Conservation (phyloP, 495 filamentous ascomycete species). For the Hypomontagnella monticulosa region DNA sequence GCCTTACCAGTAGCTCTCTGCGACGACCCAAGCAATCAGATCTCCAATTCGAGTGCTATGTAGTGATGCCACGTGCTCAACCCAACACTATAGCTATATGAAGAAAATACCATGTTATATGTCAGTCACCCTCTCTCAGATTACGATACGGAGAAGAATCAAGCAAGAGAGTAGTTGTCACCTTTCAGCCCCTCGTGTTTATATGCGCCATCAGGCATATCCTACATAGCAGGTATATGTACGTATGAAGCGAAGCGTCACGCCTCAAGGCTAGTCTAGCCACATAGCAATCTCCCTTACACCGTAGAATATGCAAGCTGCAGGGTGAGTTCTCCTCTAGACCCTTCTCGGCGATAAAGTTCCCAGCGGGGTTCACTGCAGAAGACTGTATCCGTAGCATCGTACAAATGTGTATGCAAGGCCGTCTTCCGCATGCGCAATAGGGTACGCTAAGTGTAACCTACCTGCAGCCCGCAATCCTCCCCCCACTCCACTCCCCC, state of each 20-base stretch:
- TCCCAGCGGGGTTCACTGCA: slow-evolving; percentile 10
- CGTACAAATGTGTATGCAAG: slow-evolving; percentile 12
- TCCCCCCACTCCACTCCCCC: neutral
- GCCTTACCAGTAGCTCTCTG: neutral
- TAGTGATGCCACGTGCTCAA: too few species aligned
- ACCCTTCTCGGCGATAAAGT: neutral
- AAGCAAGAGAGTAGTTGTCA: too few species aligned
- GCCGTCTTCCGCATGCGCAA: slow-evolving; percentile 6
- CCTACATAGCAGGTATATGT: too few species aligned
- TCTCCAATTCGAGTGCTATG: neutral
- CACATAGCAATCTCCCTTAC: slow-evolving; percentile 11
- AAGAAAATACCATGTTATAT: too few species aligned
- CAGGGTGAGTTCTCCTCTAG: slow-evolving; percentile 3
- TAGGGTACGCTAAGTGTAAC: neutral
- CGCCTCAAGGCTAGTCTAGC: neutral
- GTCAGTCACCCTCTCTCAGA: too few species aligned
- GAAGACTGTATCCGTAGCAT: slow-evolving; percentile 11
- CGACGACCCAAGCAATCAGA: slow-evolving; percentile 2
- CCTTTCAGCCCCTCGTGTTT: too few species aligned
- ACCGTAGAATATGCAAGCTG: slow-evolving; percentile 7
- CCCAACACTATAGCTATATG: too few species aligned
- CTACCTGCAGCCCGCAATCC: slow-evolving; percentile 19
- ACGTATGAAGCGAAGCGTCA: too few species aligned
- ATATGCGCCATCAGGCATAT: too few species aligned
- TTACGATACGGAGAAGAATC: too few species aligned